Percentiles rank a stretch among this genome's conserved stretches.
These are phyloP conservation scores for Fusarium newnesense DNA, from an alignment of 2,329 filamentous ascomycete species.

Conservation along the genomic window DNA sequence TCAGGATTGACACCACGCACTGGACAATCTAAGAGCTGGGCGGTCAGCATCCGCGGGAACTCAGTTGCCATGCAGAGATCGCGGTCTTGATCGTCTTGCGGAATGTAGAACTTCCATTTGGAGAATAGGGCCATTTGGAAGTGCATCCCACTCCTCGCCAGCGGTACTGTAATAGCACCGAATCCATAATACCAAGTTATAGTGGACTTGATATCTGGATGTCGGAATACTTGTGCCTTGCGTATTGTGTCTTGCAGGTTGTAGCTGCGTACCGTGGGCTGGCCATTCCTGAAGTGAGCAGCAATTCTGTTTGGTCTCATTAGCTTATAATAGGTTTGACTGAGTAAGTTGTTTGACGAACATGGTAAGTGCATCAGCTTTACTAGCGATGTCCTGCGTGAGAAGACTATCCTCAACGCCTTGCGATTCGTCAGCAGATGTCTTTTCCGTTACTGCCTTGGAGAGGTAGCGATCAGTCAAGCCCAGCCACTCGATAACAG, in stretches of 20 bases:
- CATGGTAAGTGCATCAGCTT: background rate
- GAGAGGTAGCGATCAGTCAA: background rate
- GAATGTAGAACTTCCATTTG: background rate
- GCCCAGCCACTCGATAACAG: background rate
- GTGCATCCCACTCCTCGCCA: background rate
- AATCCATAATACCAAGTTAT: background rate
- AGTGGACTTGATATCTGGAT: background rate
- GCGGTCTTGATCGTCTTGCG: background rate
- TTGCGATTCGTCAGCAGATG: background rate
- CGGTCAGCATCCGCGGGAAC: background rate
- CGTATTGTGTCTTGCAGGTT: background rate
- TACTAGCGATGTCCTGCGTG: rapidly evolving
- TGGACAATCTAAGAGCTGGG: background rate
- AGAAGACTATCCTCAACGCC: background rate
- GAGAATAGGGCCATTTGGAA: background rate
- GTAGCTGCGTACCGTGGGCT: background rate
- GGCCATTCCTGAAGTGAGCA: background rate
- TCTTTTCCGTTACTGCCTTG: background rate
- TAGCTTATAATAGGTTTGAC: background rate
- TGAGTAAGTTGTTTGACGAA: background rate
- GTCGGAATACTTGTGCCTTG: background rate
- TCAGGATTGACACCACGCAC: background rate
- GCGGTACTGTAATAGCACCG: background rate
- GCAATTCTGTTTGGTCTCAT: background rate
- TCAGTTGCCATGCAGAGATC: background rate